These are phyloP conservation scores for Cryptococcus sp. DNA, from an alignment of 1,284 basidiomycete species.

Conservation along the genomic window DNA sequence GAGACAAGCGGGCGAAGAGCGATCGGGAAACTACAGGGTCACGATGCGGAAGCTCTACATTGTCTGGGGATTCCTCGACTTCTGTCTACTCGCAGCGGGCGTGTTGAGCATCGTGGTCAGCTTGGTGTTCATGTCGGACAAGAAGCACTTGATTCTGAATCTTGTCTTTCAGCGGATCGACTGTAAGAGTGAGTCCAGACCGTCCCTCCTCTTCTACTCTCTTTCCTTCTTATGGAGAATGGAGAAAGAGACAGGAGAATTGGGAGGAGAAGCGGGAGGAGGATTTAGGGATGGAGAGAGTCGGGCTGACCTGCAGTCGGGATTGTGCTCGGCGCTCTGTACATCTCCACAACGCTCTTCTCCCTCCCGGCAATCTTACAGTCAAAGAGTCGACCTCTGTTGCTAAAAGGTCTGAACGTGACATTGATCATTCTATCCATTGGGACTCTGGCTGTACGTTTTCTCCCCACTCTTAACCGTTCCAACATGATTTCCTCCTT, in stretches of 20 bases:
- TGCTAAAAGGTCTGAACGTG: slow-evolving; percentile 69
- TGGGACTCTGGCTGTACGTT: slow-evolving; percentile 20
- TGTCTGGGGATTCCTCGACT: slow-evolving; percentile 63
- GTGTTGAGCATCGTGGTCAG: slow-evolving; percentile 60
- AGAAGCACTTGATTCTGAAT: slow-evolving; percentile 58
- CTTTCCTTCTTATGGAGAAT: too few relatives aligned
- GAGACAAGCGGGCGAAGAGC: too few relatives aligned
- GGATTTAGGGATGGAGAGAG: slow-evolving; percentile 58
- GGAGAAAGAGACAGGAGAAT: too few relatives aligned
- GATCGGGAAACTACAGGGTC: too few relatives aligned
- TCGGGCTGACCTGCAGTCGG: slow-evolving; percentile 53
- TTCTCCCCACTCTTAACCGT: too few relatives aligned
- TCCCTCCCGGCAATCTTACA: slow-evolving; percentile 66
- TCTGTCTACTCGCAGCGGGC: slow-evolving; percentile 64
- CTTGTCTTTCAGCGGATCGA: slow-evolving; percentile 58
- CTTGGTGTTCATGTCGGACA: slow-evolving; percentile 59
- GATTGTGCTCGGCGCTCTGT: slow-evolving; percentile 59
- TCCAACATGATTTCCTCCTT: too few relatives aligned
- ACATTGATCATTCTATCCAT: slow-evolving; percentile 54
- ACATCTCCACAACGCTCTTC: slow-evolving; percentile 62
- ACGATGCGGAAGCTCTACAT: slow-evolving; percentile 56
- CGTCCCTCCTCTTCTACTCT: too few relatives aligned
- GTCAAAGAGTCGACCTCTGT: slow-evolving; percentile 59
- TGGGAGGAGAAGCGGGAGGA: too few relatives aligned
- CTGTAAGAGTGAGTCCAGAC: slow-evolving; percentile 54